These are phyloP conservation scores for Botryosphaeria agaves DNA, from an alignment of 2,329 filamentous ascomycete species.

Conservation along the genomic window DNA sequence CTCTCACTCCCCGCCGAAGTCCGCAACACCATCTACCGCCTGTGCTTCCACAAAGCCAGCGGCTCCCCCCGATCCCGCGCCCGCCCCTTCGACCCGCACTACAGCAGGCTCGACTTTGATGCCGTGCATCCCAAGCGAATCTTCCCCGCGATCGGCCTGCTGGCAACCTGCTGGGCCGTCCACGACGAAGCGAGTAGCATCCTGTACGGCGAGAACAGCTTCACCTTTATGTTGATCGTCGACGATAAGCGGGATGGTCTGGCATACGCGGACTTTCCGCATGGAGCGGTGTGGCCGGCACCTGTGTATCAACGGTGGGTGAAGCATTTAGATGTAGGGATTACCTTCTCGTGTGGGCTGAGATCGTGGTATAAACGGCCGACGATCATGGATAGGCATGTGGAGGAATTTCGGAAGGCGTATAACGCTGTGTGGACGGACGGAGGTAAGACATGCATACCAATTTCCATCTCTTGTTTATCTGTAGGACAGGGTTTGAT, in stretches of 20 bases:
- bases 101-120: neutral
- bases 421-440: neutral
- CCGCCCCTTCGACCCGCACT: neutral
- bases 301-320: neutral
- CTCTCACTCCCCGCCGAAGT: constrained; percentile 9
- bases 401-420: neutral
- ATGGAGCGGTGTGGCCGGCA: neutral
- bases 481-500: too few relatives aligned
- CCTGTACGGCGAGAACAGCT: constrained; percentile 9
- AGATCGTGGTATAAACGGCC: neutral
- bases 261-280: neutral
- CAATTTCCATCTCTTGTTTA: too few relatives aligned
- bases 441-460: neutral
- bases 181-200: constrained; percentile 9
- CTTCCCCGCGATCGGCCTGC: constrained; percentile 3
- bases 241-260: neutral
- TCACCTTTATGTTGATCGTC: constrained; percentile 1
- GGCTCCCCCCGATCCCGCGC: too few relatives aligned
- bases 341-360: neutral
- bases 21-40: constrained; percentile 7
- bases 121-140: neutral
- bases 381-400: neutral
- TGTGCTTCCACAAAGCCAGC: constrained; percentile 4
- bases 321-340: neutral
- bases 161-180: constrained; percentile 6